Conservation (phyloP, 2,329 filamentous ascomycete species). For the Alternaria brassicae region DNA sequence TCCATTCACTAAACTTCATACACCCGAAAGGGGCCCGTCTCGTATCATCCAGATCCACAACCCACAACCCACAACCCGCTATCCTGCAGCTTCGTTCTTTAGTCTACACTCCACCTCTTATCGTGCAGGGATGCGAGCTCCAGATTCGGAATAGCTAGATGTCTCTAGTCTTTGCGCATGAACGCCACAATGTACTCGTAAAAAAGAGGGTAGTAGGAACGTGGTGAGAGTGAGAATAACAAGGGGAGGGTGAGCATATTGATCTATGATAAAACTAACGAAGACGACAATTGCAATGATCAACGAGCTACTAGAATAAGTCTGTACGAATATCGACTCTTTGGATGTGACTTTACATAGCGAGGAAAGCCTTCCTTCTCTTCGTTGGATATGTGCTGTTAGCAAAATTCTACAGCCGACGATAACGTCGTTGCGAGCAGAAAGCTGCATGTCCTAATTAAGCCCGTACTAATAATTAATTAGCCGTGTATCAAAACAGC, state of each 20-base stretch:
- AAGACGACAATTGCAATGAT: not conserved
- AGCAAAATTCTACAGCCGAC: not conserved
- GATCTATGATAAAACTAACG: not conserved
- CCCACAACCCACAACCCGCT: not conserved
- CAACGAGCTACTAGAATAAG: not conserved
- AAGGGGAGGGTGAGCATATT: not conserved
- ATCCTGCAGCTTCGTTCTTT: not conserved
- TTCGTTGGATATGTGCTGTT: not conserved
- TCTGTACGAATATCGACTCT: not conserved
- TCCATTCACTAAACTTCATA: not conserved
- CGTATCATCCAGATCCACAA: not conserved
- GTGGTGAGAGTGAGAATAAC: not conserved
- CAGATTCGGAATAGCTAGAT: not conserved
- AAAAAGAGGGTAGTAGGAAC: not conserved
- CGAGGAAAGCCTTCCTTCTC: not conserved
- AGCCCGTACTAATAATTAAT: not conserved
- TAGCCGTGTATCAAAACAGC: not conserved
- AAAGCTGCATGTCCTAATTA: not conserved
- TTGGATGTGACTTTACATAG: not conserved
- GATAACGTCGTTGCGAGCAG: not conserved
- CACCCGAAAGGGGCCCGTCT: not conserved
- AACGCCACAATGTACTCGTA: not conserved
- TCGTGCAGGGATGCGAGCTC: not conserved
- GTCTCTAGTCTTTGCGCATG: not conserved
- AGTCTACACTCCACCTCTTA: not conserved